phyloP scores from a whole-genome alignment of 768 basidiomycete genomes.

The Tricholoma terreum region DNA sequence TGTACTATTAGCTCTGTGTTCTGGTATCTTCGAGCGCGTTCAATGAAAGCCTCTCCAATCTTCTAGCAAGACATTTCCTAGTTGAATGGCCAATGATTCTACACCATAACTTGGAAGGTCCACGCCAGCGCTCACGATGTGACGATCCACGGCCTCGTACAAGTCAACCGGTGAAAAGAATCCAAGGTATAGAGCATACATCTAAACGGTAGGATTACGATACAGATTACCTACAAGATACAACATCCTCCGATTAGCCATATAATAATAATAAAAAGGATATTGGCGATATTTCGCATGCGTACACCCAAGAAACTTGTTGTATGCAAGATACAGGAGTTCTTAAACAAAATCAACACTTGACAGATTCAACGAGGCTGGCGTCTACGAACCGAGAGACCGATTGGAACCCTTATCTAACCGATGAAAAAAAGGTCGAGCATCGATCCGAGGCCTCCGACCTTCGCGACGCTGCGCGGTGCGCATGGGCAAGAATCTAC shows the following conservation, averaged over 20 bases:
- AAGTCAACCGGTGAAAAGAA: too few relatives aligned
- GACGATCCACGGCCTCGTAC: too few relatives aligned
- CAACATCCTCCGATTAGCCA: background rate
- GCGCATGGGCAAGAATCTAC: background rate
- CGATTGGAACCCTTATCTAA: background rate
- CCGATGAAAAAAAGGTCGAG: background rate
- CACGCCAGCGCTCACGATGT: too few relatives aligned
- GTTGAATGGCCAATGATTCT: too few relatives aligned
- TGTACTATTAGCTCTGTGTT: too few relatives aligned
- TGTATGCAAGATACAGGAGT: background rate
- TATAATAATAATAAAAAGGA: background rate
- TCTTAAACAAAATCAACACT: background rate
- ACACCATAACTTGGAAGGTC: too few relatives aligned
- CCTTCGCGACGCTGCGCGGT: background rate
- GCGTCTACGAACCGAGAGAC: background rate
- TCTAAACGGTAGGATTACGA: too few relatives aligned
- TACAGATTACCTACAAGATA: background rate
- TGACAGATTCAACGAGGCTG: background rate
- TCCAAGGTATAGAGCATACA: too few relatives aligned
- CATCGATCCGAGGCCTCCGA: background rate
- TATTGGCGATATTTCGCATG: background rate
- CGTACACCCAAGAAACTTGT: background rate
- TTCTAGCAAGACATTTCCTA: too few relatives aligned
- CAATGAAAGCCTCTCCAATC: too few relatives aligned
- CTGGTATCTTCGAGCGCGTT: too few relatives aligned